A percentile compares a stretch with the other conserved stretches of the same genome.
These are phyloP conservation scores for Colletotrichum sp. DNA, from an alignment of 2,329 filamentous ascomycete genomes.

Conservation along the genomic window DNA sequence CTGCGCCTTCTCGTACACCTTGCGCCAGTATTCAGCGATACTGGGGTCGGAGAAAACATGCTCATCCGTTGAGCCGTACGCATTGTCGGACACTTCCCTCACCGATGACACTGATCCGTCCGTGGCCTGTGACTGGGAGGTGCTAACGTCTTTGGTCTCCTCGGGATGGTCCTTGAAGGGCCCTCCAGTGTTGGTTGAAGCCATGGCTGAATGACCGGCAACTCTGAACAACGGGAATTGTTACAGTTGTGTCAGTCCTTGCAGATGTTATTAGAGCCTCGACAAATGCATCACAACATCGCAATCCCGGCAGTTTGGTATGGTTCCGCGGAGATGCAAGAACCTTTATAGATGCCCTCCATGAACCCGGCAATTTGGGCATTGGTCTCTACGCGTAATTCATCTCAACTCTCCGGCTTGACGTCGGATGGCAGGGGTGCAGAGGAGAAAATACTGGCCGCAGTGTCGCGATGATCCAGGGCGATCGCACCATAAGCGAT, in stretches of 20 bases:
- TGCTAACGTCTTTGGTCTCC: constrained; percentile 4
- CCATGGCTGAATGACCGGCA: constrained; percentile 1
- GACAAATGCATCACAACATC: not conserved
- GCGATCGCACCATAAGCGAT: constrained; percentile 8
- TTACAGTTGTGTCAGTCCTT: not conserved
- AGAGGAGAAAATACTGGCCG: not conserved
- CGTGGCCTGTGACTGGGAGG: not conserved
- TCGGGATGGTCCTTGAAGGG: constrained; percentile 4
- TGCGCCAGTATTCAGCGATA: constrained; percentile 57
- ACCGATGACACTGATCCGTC: constrained; percentile 9
- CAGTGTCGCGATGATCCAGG: constrained; percentile 7
- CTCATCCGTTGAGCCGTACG: constrained; percentile 36
- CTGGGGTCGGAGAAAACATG: constrained; percentile 55
- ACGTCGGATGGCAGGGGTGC: not conserved
- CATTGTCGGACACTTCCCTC: constrained; percentile 1
- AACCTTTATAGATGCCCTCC: constrained; percentile 12
- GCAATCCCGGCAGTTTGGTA: not conserved
- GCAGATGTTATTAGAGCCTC: not conserved
- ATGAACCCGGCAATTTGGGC: constrained; percentile 1
- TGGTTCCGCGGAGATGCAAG: constrained; percentile 12
- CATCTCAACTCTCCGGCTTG: not conserved
- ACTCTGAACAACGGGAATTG: not conserved
- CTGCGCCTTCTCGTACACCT: constrained; percentile 57
- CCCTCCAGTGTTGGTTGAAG: not conserved
- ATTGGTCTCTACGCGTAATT: not conserved